Evolutionary conservation across 345 rosid genomes (phyloP).

Genomic region (Hypericum androsaemum): DNA sequence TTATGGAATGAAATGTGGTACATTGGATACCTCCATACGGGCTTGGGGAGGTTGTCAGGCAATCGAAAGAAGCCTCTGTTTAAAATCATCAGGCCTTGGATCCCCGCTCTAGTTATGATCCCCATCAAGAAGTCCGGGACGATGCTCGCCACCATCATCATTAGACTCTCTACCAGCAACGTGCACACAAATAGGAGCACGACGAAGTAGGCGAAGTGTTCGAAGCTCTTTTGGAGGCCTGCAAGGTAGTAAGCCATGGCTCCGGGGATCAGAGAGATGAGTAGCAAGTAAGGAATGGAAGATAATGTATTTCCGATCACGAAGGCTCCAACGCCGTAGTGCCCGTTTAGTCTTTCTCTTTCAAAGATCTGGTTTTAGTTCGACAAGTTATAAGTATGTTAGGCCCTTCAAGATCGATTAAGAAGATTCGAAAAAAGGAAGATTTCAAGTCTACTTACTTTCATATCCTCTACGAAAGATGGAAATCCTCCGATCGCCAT

Average conservation of each 20-base stretch:
- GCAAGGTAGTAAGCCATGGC: slow-evolving; percentile 35
- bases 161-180: slow-evolving; percentile 43
- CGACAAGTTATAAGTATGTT: no score
- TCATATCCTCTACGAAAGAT: slow-evolving; percentile 44
- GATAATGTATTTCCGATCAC: slow-evolving; percentile 44
- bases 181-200: slow-evolving; percentile 25
- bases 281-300: slow-evolving; percentile 28
- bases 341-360: slow-evolving; percentile 50
- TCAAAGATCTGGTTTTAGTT: slow-evolving; percentile 23
- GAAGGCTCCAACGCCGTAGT: slow-evolving; percentile 37
- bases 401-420: no score
- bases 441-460: slow-evolving; percentile 20
- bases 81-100: slow-evolving; percentile 43
- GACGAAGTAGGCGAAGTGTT: slow-evolving; percentile 33
- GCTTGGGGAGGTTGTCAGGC: slow-evolving; percentile 33
- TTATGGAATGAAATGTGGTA: slow-evolving; percentile 35
- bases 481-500: slow-evolving; percentile 54
- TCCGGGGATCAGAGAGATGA: slow-evolving; percentile 36
- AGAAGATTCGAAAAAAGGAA: background rate
- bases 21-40: slow-evolving; percentile 38
- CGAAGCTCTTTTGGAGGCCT: slow-evolving; percentile 27
- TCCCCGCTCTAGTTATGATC: slow-evolving; percentile 40
- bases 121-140: slow-evolving; percentile 53
- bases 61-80: slow-evolving; percentile 38
- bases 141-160: slow-evolving; percentile 48